Evolutionary conservation across 768 basidiomycete genomes (phyloP).

Genomic region (Hygrophorus russula): DNA sequence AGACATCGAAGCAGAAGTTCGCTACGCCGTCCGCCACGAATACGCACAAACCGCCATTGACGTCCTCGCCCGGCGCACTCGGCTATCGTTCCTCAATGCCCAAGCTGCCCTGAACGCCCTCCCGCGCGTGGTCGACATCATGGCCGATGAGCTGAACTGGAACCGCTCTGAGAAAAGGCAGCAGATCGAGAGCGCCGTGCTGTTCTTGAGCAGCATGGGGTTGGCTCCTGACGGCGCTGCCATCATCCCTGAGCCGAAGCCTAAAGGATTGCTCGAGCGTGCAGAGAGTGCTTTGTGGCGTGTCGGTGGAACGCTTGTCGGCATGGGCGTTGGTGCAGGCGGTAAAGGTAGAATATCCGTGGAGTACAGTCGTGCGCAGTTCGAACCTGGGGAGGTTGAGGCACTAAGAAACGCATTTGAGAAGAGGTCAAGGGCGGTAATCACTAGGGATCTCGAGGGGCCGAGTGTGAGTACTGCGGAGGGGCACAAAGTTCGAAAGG

Average conservation of each 20-base stretch:
- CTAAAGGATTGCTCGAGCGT: conserved; percentile 15
- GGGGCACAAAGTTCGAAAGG: conserved; percentile 27
- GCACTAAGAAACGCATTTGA: conserved; percentile 29
- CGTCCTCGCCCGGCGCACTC: conserved; percentile 84
- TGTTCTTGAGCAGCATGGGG: conserved; percentile 81
- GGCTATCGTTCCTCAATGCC: conserved; percentile 88
- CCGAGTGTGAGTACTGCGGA: conserved; percentile 11
- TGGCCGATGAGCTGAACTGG: conserved; percentile 84
- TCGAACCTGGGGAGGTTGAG: conserved; percentile 33
- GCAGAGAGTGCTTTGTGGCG: conserved; percentile 16
- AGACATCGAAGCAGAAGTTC: conserved; percentile 90
- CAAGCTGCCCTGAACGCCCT: conserved; percentile 77
- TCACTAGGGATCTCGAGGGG: background rate
- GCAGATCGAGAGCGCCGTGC: conserved; percentile 49
- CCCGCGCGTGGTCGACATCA: conserved; percentile 83
- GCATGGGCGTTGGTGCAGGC: conserved; percentile 15
- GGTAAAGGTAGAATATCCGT: conserved; percentile 8
- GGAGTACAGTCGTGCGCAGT: conserved; percentile 28
- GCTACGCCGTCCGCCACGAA: conserved; percentile 80
- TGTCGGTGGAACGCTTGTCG: conserved; percentile 31
- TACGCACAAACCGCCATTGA: conserved; percentile 90
- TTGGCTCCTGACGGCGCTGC: conserved; percentile 41
- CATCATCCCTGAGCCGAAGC: conserved; percentile 14
- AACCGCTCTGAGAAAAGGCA: conserved; percentile 37
- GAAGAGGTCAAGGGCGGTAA: conserved; percentile 15